Evolutionary conservation across 2,329 filamentous ascomycete genomes (phyloP).

Genomic region (Emmonsiellopsis sp.): DNA sequence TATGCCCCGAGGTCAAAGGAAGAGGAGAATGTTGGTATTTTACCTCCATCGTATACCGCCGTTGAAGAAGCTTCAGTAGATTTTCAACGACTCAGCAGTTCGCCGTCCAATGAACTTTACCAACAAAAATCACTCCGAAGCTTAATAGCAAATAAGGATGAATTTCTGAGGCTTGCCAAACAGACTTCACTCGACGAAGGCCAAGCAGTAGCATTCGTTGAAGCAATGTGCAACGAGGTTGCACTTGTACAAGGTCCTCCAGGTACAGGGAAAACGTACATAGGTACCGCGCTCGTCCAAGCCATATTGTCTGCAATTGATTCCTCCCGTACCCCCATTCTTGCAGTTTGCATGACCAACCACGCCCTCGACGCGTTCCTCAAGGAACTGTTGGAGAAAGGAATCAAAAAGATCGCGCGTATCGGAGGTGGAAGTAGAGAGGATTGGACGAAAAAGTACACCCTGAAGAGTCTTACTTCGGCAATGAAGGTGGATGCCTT

Average conservation of each 20-base stretch:
- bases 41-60: constrained; percentile 5
- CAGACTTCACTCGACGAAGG: constrained; percentile 15
- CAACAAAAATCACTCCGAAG: background rate
- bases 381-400: constrained; percentile 15
- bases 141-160: constrained; percentile 3
- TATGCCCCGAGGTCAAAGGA: constrained; percentile 11
- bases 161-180: constrained; percentile 6
- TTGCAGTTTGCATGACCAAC: constrained; percentile 23
- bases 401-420: constrained; percentile 18
- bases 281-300: constrained; percentile 14
- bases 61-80: background rate
- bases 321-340: constrained; percentile 16
- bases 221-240: constrained; percentile 12
- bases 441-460: constrained; percentile 13
- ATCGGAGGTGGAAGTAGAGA: constrained; percentile 20
- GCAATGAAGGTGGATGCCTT: constrained; percentile 7
- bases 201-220: constrained; percentile 15
- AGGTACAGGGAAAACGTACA: constrained; percentile 19
- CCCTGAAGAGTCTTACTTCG: constrained; percentile 8
- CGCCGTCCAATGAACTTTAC: background rate
- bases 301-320: constrained; percentile 17
- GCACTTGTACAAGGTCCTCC: constrained; percentile 21
- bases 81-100: background rate
- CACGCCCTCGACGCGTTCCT: constrained; percentile 24
- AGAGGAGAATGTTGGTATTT: constrained; percentile 4